Evolutionary conservation across 805 yeast genomes (phyloP).

Genomic region (Hanseniaspora vineae): DNA sequence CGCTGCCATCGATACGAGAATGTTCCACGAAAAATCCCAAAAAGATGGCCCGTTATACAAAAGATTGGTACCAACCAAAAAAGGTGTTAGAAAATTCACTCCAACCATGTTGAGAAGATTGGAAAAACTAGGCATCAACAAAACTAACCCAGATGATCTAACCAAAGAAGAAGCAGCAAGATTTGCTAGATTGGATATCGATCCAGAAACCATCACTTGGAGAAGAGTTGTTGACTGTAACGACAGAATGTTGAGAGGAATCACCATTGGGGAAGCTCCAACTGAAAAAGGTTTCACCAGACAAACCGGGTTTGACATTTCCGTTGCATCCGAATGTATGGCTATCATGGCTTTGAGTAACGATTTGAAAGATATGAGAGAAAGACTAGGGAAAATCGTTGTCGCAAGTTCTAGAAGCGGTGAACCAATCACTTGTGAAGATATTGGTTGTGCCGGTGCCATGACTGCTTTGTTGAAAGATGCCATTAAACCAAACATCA

Average conservation of each 20-base stretch:
- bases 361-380: conserved; percentile 59
- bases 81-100: conserved; percentile 57
- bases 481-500: conserved; percentile 71
- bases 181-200: conserved; percentile 62
- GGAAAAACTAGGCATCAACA: conserved; percentile 51
- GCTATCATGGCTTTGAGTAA: conserved; percentile 68
- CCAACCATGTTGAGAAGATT: conserved; percentile 56
- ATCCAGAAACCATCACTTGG: conserved; percentile 70
- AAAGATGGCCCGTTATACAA: conserved; percentile 57
- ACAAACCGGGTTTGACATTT: conserved; percentile 68
- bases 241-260: conserved; percentile 66
- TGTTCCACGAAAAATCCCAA: conserved; percentile 73
- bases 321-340: conserved; percentile 81
- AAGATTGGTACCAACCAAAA: conserved; percentile 64
- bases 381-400: conserved; percentile 63
- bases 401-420: conserved; percentile 57
- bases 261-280: conserved; percentile 71
- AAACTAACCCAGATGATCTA: conserved; percentile 60
- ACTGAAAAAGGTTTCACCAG: conserved; percentile 67
- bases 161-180: conserved; percentile 51
- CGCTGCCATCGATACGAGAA: conserved; percentile 78
- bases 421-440: conserved; percentile 71
- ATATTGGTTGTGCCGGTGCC: conserved; percentile 78
- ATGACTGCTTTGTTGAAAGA: conserved; percentile 70
- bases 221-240: conserved; percentile 79